These are phyloP conservation scores for Lineolata rhizophorae DNA, from an alignment of 495 filamentous ascomycete genomes.

Conservation along the genomic window DNA sequence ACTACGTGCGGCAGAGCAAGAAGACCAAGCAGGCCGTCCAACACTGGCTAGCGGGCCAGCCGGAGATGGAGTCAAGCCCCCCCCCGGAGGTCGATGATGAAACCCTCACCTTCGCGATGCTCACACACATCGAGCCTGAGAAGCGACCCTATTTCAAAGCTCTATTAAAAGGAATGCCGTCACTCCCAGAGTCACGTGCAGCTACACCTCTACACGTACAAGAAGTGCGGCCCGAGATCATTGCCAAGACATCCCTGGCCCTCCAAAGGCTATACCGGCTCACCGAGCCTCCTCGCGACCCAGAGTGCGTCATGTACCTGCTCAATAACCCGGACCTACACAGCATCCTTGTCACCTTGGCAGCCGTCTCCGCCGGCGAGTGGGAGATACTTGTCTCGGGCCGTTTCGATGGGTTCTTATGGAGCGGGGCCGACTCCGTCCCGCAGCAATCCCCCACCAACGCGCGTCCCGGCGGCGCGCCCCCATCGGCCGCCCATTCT, in stretches of 20 bases:
- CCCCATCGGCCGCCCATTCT: conserved; percentile 16
- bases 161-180: conserved; percentile 44
- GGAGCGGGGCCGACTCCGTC: conserved; percentile 64
- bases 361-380: conserved; percentile 65
- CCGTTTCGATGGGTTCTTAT: conserved; percentile 91
- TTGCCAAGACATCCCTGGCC: conserved; percentile 48
- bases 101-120: conserved; percentile 75
- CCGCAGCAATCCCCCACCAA: conserved; percentile 18
- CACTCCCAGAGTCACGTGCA: conserved; percentile 27
- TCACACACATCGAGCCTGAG: conserved; percentile 62
- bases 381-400: conserved; percentile 95
- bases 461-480: conserved; percentile 23
- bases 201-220: conserved; percentile 33
- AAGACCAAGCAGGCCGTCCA: conserved; percentile 71
- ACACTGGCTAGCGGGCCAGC: conserved; percentile 62
- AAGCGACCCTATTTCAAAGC: conserved; percentile 58
- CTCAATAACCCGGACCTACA: conserved; percentile 65
- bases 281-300: conserved; percentile 45
- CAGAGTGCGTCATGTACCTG: conserved; percentile 73
- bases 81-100: conserved; percentile 81
- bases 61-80: conserved; percentile 43
- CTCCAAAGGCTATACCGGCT: conserved; percentile 75
- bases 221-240: conserved; percentile 36
- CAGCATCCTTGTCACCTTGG: conserved; percentile 67
- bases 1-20: conserved; percentile 70